Conservation (phyloP, 176 grass and related monocot genomes). For the Panicum miliaceum region DNA sequence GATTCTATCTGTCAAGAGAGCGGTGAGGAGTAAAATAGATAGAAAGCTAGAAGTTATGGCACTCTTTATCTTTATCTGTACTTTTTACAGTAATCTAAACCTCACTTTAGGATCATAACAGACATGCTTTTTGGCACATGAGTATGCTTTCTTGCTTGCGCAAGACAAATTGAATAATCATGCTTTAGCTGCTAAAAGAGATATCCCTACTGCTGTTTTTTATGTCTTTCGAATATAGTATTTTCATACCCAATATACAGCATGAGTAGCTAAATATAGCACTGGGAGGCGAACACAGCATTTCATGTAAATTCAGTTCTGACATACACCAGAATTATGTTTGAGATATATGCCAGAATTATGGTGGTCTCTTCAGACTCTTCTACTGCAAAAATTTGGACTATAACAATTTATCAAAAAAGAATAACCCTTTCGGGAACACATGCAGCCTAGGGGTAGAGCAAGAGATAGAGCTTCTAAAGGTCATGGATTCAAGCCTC, state of each 20-base stretch:
- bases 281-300: neutral
- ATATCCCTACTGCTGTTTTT: slow-evolving; percentile 40
- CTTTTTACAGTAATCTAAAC: slow-evolving; percentile 15
- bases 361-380: neutral
- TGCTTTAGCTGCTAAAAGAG: slow-evolving; percentile 49
- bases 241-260: slow-evolving; percentile 7
- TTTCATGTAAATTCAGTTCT: slow-evolving; percentile 1
- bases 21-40: neutral
- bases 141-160: slow-evolving; percentile 46
- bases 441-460: neutral
- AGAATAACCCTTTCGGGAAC: slow-evolving; percentile 8
- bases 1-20: neutral
- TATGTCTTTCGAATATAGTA: neutral
- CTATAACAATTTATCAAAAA: neutral
- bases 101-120: slow-evolving; percentile 13
- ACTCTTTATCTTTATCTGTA: neutral
- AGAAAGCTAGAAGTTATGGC: slow-evolving; percentile 10
- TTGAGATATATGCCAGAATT: neutral
- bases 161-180: slow-evolving; percentile 50
- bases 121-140: slow-evolving; percentile 45
- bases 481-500: neutral
- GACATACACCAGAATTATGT: neutral
- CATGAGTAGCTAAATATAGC: slow-evolving; percentile 16
- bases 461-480: neutral
- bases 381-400: neutral